Percentiles rank a stretch among this genome's conserved stretches.
Evolutionary conservation across 176 grass and related monocot genomes (phyloP).

Genomic region (bread wheat (Triticum aestivum)): IWGSC_CS_RefSeq_v2.1 NC_057810.1:610292299-610292798

Average conservation of each 20-base stretch:
- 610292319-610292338: background rate
- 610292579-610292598: conserved; percentile 60
- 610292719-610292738: conserved; percentile 1
- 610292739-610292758: conserved; percentile 34
- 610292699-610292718: background rate
- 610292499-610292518: background rate
- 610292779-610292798: conserved; percentile 68
- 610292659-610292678: conserved; percentile 11
- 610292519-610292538: background rate
- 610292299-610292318: background rate
- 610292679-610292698: background rate
- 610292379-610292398: conserved; percentile 51
- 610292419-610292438: conserved; percentile 43
- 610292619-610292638: conserved; percentile 91
- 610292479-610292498: conserved; percentile 57
- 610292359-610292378: conserved; percentile 58
- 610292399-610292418: conserved; percentile 43
- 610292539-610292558: background rate
- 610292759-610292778: conserved; percentile 81
- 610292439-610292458: conserved; percentile 33
- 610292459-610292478: conserved; percentile 30
- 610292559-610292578: background rate
- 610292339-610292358: conserved; percentile 8
- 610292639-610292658: conserved; percentile 84
- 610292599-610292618: conserved; percentile 84